Evolutionary conservation across 2,329 filamentous ascomycete genomes (phyloP).

Genomic region (Hypocreales sp.): DNA sequence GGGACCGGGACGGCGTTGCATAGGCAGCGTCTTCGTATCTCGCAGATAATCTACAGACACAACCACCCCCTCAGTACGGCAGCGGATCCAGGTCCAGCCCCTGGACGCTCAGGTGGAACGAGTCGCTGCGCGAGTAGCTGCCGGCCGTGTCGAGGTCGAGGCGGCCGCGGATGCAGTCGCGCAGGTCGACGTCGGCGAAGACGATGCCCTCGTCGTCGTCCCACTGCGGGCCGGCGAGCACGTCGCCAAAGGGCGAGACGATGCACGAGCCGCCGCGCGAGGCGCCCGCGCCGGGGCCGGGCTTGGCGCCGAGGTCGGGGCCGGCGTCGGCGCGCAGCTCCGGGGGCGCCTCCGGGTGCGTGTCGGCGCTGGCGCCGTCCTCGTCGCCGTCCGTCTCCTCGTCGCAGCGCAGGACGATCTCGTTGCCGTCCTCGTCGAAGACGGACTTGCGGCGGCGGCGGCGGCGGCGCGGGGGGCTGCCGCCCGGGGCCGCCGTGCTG

Average conservation of each 20-base stretch:
- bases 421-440: slow-evolving; percentile 37
- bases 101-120: slow-evolving; percentile 43
- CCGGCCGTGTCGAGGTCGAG: slow-evolving; percentile 75
- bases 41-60: slow-evolving; percentile 1
- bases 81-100: slow-evolving; percentile 42
- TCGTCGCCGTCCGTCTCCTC: slow-evolving; percentile 7
- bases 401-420: slow-evolving; percentile 30
- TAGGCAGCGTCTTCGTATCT: neutral
- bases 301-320: too few species aligned
- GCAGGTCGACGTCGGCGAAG: slow-evolving; percentile 64
- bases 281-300: too few species aligned
- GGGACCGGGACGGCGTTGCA: neutral
- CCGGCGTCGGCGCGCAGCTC: neutral
- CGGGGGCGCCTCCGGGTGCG: neutral
- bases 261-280: slow-evolving; percentile 73
- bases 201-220: slow-evolving; percentile 56
- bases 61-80: slow-evolving; percentile 25
- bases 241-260: slow-evolving; percentile 62
- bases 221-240: slow-evolving; percentile 71
- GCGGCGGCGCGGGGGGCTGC: neutral
- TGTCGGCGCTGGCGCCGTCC: slow-evolving; percentile 4
- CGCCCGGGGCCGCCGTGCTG: neutral
- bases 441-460: slow-evolving; percentile 19
- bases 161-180: slow-evolving; percentile 70
- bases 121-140: slow-evolving; percentile 63